Evolutionary conservation across 331 rosid species (phyloP).

Genomic region (Rosa hybrid): DNA sequence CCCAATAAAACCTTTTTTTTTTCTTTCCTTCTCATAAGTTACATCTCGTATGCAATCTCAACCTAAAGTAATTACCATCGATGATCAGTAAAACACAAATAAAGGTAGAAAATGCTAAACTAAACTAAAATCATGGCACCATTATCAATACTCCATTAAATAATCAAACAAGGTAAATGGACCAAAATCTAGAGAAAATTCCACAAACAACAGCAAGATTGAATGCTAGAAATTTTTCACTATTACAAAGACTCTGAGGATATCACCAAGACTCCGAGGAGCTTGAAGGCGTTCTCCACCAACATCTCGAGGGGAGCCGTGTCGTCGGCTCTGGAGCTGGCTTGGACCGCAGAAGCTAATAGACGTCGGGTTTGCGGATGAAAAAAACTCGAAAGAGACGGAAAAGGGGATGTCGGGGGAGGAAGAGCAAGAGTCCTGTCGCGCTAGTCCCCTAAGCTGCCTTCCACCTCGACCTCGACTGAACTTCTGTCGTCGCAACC

Average conservation of each 20-base stretch:
- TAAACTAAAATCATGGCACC: neutral
- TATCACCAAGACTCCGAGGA: conserved; percentile 57
- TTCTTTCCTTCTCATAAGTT: conserved; percentile 75
- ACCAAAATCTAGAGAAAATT: too few species aligned
- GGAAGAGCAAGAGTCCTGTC: too few species aligned
- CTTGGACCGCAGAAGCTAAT: conserved; percentile 51
- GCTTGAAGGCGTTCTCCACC: conserved; percentile 82
- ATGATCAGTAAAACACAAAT: conserved; percentile 14
- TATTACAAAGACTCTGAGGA: conserved; percentile 9
- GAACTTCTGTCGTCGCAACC: too few species aligned
- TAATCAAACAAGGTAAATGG: too few species aligned
- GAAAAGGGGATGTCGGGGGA: too few species aligned
- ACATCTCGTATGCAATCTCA: conserved; percentile 96
- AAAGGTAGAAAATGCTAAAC: conserved; percentile 10
- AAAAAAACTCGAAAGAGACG: too few species aligned
- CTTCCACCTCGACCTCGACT: too few species aligned
- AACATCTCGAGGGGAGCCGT: conserved; percentile 88
- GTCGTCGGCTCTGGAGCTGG: conserved; percentile 84
- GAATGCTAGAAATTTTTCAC: too few species aligned
- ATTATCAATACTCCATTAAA: neutral
- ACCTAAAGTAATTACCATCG: conserved; percentile 42
- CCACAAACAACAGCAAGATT: too few species aligned
- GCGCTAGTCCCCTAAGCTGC: too few species aligned
- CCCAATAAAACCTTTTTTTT: too few species aligned
- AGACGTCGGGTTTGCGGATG: conserved; percentile 17